Conservation (phyloP, 495 filamentous ascomycete genomes). For the Daldinia decipiens region DNA sequence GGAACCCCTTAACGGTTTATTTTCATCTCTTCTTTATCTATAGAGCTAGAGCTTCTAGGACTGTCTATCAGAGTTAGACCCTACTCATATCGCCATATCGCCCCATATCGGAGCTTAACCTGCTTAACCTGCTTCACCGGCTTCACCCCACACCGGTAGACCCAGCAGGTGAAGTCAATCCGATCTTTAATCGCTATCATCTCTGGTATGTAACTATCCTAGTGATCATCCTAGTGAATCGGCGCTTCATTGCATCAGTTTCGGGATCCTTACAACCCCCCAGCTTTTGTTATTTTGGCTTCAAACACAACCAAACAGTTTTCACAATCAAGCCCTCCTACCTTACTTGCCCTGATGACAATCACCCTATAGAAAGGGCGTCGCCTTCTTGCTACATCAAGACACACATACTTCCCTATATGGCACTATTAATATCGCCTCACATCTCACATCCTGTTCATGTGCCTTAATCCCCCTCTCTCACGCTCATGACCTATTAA, state of each 20-base stretch:
- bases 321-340: conserved; percentile 14
- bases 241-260: conserved; percentile 15
- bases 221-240: background rate
- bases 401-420: conserved; percentile 1
- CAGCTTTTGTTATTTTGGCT: background rate
- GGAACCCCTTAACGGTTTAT: background rate
- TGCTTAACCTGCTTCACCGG: background rate
- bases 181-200: conserved; percentile 13
- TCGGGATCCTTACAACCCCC: conserved; percentile 2
- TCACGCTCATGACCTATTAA: background rate
- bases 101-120: background rate
- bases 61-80: background rate
- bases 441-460: background rate
- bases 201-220: conserved; percentile 14
- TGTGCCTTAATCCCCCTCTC: background rate
- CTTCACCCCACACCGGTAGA: conserved; percentile 13
- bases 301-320: conserved; percentile 8
- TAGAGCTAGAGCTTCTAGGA: background rate
- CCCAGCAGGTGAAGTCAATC: conserved; percentile 5
- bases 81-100: background rate
- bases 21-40: background rate
- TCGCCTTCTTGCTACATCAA: conserved; percentile 2
- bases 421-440: background rate
- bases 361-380: background rate
- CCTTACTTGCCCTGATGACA: conserved; percentile 14